Percentiles rank a stretch among this genome's conserved stretches.
phyloP scores from a whole-genome alignment of 2,329 filamentous ascomycete species.

The Fusarium sp. region DNA sequence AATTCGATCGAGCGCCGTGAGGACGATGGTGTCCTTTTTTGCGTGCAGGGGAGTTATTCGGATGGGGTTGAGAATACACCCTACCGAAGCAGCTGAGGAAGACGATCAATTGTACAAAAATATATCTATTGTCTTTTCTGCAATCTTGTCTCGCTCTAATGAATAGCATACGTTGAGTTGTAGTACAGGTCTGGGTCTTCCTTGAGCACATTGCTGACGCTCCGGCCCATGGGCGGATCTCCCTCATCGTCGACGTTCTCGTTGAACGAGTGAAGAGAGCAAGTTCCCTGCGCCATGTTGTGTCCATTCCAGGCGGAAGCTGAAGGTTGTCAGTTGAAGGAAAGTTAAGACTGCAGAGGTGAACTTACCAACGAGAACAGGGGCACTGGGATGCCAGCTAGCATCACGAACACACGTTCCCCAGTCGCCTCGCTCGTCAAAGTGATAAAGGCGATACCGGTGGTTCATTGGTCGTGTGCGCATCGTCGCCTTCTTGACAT shows the following conservation, averaged over 20 bases:
- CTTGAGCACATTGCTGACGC: constrained; percentile 69
- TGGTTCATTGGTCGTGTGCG: constrained; percentile 68
- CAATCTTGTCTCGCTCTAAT: constrained; percentile 17
- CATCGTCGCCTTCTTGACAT: constrained; percentile 78
- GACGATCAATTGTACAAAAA: constrained; percentile 40
- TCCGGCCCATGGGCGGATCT: constrained; percentile 64
- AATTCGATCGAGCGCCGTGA: constrained; percentile 30
- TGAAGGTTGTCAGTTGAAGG: constrained; percentile 47
- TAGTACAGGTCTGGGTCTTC: constrained; percentile 45
- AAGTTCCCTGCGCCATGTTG: constrained; percentile 78
- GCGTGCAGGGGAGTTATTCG: constrained; percentile 10
- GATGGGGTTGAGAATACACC: constrained; percentile 16
- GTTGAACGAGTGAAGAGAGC: constrained; percentile 82
- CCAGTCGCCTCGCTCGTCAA: constrained; percentile 70
- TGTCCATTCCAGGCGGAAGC: constrained; percentile 87
- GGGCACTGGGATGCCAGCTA: constrained; percentile 89
- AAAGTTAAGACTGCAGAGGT: no score
- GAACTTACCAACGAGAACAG: constrained; percentile 74
- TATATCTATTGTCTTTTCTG: constrained; percentile 38
- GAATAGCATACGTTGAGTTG: constrained; percentile 27
- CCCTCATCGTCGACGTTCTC: constrained; percentile 73
- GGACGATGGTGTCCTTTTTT: constrained; percentile 23
- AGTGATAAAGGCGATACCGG: constrained; percentile 66
- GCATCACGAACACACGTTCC: constrained; percentile 86
- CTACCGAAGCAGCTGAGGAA: constrained; percentile 8